Base-by-base conservation (phyloP, 2,329 filamentous ascomycete species). In the Diaporthe sp. region DNA sequence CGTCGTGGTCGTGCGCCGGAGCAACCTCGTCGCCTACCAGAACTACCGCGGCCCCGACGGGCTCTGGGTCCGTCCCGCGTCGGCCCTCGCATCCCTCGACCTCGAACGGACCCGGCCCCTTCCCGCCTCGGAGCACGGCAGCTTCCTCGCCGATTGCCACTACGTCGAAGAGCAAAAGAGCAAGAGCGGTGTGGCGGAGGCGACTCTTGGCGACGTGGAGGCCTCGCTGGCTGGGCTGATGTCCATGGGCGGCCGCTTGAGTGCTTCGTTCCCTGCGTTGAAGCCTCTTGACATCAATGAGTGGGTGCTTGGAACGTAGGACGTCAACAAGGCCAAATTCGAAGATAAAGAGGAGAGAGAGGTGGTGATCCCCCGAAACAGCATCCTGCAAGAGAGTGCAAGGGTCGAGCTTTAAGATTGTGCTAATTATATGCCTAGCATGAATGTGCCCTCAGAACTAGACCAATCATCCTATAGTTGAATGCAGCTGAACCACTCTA, bases 1-100 rank as follows among this genome's bases (percentile, higher is more conserved):
- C 75, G 82, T 86, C 2, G 75, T 86, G 1, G 81, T 87, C 4
- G 80, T 87, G 38, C 78, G 85, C 25, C 80, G 85, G 45, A 84
- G 82, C 1, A 82, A 83, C 68, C 45, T 82, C 45, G 85, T 86
- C 13, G 82, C 82, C 2, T 83, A 80, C 50, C 74, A 72, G 40
- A 70, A 76, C 70, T 22, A 35, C 52, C 72, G 75, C 35, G 40
- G 64, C 7, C 19, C 40, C 13, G 57, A 28, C 28, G 57, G 33
- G 19, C 45, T 28, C 17, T 75, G 33, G 70, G 50, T 66, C 42
- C 38, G 45, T 35, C 71, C 74, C 17, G 42, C 77, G 2, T 40
- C 54, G 13, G 67, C 77, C 10, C 45, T 71, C 69, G 8, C 35
- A 13, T 74, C 78, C 12, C 42, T 80, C 25, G 75, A 73, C 2